Conservation (phyloP, 2,329 filamentous ascomycete species). For the Amesomyces nigricolor region DNA sequence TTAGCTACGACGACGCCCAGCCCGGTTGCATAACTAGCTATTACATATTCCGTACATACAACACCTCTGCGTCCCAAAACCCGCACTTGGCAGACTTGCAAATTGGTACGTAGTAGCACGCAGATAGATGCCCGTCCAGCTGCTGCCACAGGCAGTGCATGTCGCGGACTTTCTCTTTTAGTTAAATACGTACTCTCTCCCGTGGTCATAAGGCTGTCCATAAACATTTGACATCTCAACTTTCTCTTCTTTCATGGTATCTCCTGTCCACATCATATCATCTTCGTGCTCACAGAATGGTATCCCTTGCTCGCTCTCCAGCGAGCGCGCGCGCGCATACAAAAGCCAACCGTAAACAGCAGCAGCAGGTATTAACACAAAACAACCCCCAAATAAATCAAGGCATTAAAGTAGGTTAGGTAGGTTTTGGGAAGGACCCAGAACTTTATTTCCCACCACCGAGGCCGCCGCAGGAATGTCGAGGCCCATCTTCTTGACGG, state of each 20-base stretch:
- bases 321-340: neutral
- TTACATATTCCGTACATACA: no score
- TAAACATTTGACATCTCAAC: neutral
- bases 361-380: neutral
- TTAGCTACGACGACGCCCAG: neutral
- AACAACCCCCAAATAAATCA: neutral
- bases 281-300: constrained; percentile 4
- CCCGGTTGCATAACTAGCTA: neutral
- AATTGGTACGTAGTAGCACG: neutral
- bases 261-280: constrained; percentile 2
- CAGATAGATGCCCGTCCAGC: neutral
- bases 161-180: no score
- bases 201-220: neutral
- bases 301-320: constrained; percentile 1
- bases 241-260: constrained; percentile 5
- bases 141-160: neutral
- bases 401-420: no score
- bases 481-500: constrained; percentile 35
- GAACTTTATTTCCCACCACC: neutral
- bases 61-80: neutral
- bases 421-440: neutral
- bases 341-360: neutral
- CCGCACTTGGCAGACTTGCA: neutral
- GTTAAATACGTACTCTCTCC: neutral
- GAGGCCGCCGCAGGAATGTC: constrained; percentile 23